Base-by-base conservation (phyloP, 2,329 filamentous ascomycete species). In the Aspergillus proliferans region DNA sequence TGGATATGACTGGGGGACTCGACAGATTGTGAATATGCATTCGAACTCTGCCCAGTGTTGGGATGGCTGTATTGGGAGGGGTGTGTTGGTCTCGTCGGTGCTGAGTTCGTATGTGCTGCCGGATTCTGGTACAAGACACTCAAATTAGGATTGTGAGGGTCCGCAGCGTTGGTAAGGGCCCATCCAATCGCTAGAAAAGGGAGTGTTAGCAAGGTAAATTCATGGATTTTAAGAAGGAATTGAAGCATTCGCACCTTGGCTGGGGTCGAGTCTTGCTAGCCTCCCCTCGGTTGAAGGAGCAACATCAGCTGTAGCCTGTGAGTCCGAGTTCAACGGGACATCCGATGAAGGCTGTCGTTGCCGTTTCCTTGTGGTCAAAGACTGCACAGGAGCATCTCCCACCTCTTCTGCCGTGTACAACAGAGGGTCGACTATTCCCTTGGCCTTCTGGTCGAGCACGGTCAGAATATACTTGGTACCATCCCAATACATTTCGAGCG, bases 401-500 rank as follows among this genome's bases (percentile, higher is more conserved):
- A 87, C 88, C 65, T 95, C 89, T 63, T 94, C 88, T 12, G 70
- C 71, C 0, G 79, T 82, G 55, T 83, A 84, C 8, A 84, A 63
- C 12, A 83, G 65, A 2, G 81, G 89, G 60, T 95, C 88, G 68
- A 85, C 87, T 34, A 92, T 88, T 1, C 89, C 89, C 64, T 92
- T 89, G 12, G 88, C 84, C 65, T 93, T 93, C 58, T 94, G 89
- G 58, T 94, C 88, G 9, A 95, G 73, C 0, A 89, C 88, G 0
- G 87, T 92, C 34, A 95, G 71, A 36, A 95, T 94, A 63, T 95
- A 95, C 49, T 87, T 85, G 22, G 88, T 85, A 6, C 89, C 89
- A 33, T 86, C 86, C 89, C 89, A 95, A 62, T 93, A 93, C 0
- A 79, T 78, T 57, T 93, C 83, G n/a, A 94, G 74, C 42, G 88